Evolutionary conservation across 2,329 filamentous ascomycete species (phyloP).

Genomic region (Blastomyces percursus): DNA sequence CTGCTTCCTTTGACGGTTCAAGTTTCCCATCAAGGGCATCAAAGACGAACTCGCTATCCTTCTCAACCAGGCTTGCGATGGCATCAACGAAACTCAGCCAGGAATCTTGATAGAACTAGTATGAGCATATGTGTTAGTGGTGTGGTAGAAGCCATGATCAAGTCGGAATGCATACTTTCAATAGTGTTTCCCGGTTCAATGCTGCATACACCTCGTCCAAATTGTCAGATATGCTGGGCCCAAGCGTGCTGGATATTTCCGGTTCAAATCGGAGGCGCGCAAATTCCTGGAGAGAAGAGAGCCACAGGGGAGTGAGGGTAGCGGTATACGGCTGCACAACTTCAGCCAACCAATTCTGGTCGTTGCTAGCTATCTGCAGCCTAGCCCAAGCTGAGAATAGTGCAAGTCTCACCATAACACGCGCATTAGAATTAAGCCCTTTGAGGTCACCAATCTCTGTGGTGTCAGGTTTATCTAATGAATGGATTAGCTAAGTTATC

Average conservation of each 20-base stretch:
- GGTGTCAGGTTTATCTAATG: slow-evolving; percentile 55
- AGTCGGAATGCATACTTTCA: slow-evolving; percentile 43
- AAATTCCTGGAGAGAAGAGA: slow-evolving; percentile 86
- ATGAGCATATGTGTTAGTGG: neutral
- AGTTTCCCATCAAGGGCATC: slow-evolving; percentile 82
- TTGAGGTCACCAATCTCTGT: slow-evolving; percentile 87
- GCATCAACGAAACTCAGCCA: slow-evolving; percentile 97
- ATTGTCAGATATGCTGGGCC: slow-evolving; percentile 70
- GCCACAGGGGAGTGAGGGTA: slow-evolving; percentile 82
- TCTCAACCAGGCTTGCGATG: slow-evolving; percentile 92
- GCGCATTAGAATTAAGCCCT: slow-evolving; percentile 86
- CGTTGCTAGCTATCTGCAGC: slow-evolving; percentile 84
- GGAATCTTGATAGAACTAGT: slow-evolving; percentile 82
- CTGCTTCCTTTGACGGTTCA: slow-evolving; percentile 6
- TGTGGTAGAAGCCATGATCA: neutral
- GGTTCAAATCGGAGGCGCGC: slow-evolving; percentile 89
- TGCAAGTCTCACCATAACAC: slow-evolving; percentile 97
- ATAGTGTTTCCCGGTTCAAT: slow-evolving; percentile 80
- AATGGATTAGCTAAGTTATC: slow-evolving; percentile 13
- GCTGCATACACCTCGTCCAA: slow-evolving; percentile 91
- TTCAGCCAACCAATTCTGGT: slow-evolving; percentile 78
- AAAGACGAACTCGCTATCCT: slow-evolving; percentile 96
- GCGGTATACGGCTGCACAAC: slow-evolving; percentile 86
- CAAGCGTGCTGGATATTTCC: slow-evolving; percentile 84
- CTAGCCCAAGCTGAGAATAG: slow-evolving; percentile 97